Base-by-base conservation (phyloP, 768 basidiomycete genomes). In the Cystobasidium ongulense region DNA sequence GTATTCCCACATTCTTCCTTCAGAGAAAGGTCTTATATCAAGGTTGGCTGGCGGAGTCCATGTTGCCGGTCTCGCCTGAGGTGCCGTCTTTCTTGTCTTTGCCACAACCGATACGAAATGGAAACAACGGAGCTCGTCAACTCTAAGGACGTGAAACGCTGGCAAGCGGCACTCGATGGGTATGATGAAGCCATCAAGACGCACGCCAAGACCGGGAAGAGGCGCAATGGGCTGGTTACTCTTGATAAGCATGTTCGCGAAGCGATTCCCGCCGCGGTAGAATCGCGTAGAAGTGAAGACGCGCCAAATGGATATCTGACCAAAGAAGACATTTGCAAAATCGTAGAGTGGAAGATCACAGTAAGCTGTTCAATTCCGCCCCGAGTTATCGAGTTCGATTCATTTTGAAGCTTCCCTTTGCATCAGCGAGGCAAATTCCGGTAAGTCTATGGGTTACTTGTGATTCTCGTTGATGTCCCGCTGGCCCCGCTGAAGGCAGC, bases 281-380 rank as follows among this genome's bases (percentile, higher is more conserved):
- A 11, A 1, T n/a, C 52, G 36, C 75, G 75, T 25, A 15, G 4
- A 1, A 27, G 35, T 35, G 23, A 64, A 15, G 57, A 63, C n/a
- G 41, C 21, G 29, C 52, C 43, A 3, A 7, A 25, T 15, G 68
- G 71, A 0, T 53, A 25, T 1, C 31, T 76, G 35, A 46, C 50
- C n/a, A 33, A 43, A 18, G 70, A 63, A 4, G 73, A 77, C 29
- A 43, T 77, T 10, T 73, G 64, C 17, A 27, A 39, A 25, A 41
- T 77, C 11, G 75, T 77, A 59, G 52, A 73, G 29, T 77, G 76
- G 76, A 77, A 77, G 65, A 36, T 77, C 5, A 67, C 76, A 1
- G 76, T 77, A 52, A 50, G n/a, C n/a, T n/a, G n/a, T n/a, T n/a
- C n/a, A n/a, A 57, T 62, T 31, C 13, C 25, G 31, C 1, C 27